Evolutionary conservation across 192 early-diverging fungal species (phyloP), one percentile per base, ranked within the genome.

Genomic region (Endogone sp.): DNA sequence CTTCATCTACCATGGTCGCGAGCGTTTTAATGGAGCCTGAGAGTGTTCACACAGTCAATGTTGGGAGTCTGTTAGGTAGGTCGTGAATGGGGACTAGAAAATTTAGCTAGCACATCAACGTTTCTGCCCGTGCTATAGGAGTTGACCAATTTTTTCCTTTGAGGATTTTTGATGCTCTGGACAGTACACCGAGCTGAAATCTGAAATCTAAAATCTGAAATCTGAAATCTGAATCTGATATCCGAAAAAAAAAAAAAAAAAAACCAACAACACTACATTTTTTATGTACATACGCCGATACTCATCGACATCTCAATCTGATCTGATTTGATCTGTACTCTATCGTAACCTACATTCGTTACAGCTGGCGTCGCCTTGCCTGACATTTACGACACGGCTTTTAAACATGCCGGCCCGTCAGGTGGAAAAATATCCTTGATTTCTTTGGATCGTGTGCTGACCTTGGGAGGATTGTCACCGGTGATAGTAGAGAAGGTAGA

Each of bases 351-450:
- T 49, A 49, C 37, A 49, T 49, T 6, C 1, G 16, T 49, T 29
- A 24, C 62, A 83, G 81, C 73, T 59, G 82, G 84, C 26, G 69
- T 87, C 21, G 28, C 27, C 9, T 67, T 87, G 54, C 83, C 85
- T 22, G 63, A 71, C 13, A 75, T 83, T 21, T 86, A 85, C 55
- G 63, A 74, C 20, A 75, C 78, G 20, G 82, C 83, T 2, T 86
- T 83, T 64, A 69, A 74, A 25, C 59, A 71, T n/a, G 80, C 81
- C 0, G 65, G 70, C 21, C 83, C 83, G 11, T 63, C 59, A 4
- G 80, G 65, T 20, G 83, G 80, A 8, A 79, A 70, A 28, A 72
- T 86, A 56, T 63, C 82, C 6, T 64, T 86, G 13, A 65, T 71
- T 2, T 75, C 81, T 3, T 70, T 86, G 54, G 75, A 82, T 58